Percentiles rank a stretch among this genome's conserved stretches.
Evolutionary conservation across 2,329 filamentous ascomycete genomes (phyloP).

Genomic region (Remersonia thermophila): DNA sequence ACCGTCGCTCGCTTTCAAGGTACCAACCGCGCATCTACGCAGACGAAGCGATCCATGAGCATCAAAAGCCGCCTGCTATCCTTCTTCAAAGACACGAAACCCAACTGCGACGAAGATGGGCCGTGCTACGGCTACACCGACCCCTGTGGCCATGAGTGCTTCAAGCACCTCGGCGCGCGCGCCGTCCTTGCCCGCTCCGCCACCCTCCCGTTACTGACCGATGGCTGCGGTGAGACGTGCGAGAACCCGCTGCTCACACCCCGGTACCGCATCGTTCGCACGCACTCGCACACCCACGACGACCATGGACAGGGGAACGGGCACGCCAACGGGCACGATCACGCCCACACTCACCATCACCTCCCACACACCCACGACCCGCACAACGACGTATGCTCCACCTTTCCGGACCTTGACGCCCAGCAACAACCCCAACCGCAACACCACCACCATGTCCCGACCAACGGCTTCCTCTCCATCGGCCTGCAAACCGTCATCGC

Average conservation of each 20-base stretch:
- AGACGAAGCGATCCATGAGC: constrained; percentile 33
- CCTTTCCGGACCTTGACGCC: constrained; percentile 1
- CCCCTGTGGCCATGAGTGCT: constrained; percentile 53
- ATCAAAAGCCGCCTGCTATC: constrained; percentile 47
- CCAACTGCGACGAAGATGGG: constrained; percentile 47
- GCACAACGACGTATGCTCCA: neutral
- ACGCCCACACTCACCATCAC: constrained; percentile 3
- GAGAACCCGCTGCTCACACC: constrained; percentile 22
- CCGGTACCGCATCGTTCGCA: constrained; percentile 25
- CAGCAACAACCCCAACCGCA: constrained; percentile 19
- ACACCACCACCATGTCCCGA: constrained; percentile 90
- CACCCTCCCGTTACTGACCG: constrained; percentile 21
- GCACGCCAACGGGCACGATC: constrained; percentile 2
- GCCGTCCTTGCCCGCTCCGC: constrained; percentile 23
- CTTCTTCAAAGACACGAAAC: constrained; percentile 53
- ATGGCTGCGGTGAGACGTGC: constrained; percentile 18
- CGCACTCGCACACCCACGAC: constrained; percentile 24
- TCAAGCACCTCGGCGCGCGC: constrained; percentile 41
- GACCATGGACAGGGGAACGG: constrained; percentile 6
- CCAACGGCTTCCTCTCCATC: constrained; percentile 86
- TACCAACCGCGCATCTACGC: constrained; percentile 19
- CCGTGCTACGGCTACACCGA: constrained; percentile 54
- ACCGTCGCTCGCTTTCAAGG: constrained; percentile 15
- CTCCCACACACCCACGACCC: no score
- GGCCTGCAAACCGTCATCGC: constrained; percentile 93